phyloP scores from a whole-genome alignment of 768 basidiomycete genomes.

The Psilocybe cyanescens region DNA sequence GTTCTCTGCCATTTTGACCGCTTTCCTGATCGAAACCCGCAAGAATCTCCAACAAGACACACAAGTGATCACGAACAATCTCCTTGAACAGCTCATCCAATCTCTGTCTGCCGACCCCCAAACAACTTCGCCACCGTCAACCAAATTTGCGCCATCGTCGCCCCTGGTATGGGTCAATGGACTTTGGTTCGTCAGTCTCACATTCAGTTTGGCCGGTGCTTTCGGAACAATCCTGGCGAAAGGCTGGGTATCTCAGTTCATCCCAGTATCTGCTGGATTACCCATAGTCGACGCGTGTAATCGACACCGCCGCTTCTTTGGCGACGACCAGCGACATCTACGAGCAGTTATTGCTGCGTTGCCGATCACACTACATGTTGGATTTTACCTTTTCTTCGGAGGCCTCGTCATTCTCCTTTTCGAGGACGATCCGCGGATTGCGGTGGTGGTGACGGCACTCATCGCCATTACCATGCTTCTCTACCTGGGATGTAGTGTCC shows the following conservation, averaged over 20 bases:
- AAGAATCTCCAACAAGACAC: slow-evolving; percentile 18
- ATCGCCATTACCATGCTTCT: slow-evolving; percentile 17
- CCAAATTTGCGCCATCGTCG: slow-evolving; percentile 13
- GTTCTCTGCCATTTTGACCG: slow-evolving; percentile 26
- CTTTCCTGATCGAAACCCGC: slow-evolving; percentile 24
- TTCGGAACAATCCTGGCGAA: slow-evolving; percentile 30
- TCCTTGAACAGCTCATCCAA: slow-evolving; percentile 11
- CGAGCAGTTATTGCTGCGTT: slow-evolving; percentile 19
- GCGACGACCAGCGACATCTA: slow-evolving; percentile 19
- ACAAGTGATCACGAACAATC: slow-evolving; percentile 17
- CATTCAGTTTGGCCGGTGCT: slow-evolving; percentile 28
- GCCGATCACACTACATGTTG: slow-evolving; percentile 22
- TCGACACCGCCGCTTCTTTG: slow-evolving; percentile 21
- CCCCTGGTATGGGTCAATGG: slow-evolving; percentile 25
- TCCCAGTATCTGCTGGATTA: slow-evolving; percentile 16
- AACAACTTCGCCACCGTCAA: background rate
- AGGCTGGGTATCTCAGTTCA: slow-evolving; percentile 24
- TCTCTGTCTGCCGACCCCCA: background rate
- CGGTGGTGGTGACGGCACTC: slow-evolving; percentile 12
- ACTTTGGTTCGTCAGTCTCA: slow-evolving; percentile 30
- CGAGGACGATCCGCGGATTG: slow-evolving; percentile 18
- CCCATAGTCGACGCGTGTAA: slow-evolving; percentile 22
- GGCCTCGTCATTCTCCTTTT: slow-evolving; percentile 22
- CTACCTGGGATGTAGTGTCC: slow-evolving; percentile 18
- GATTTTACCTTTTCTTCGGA: slow-evolving; percentile 22